These are phyloP conservation scores for Solanum etuberosum DNA, from an alignment of 257 asterid species.

Conservation along the genomic window DNA sequence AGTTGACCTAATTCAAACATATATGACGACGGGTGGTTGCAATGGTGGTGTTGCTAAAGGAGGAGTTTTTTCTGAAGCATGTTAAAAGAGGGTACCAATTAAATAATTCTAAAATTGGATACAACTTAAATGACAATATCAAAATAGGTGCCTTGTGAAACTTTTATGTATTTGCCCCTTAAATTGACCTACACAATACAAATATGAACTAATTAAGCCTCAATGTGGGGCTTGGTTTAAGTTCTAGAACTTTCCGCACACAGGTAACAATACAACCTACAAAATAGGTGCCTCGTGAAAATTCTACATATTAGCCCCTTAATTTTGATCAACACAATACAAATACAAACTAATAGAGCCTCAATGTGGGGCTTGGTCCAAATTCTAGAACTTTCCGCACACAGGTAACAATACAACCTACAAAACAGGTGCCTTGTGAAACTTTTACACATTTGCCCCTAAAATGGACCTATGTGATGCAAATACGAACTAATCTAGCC, in stretches of 20 bases:
- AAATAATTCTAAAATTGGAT: not conserved
- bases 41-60: not conserved
- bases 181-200: not conserved
- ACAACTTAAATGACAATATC: not conserved
- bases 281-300: not conserved
- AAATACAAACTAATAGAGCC: not conserved
- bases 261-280: not conserved
- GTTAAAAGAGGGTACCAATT: not conserved
- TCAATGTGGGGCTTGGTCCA: not conserved
- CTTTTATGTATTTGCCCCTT: not conserved
- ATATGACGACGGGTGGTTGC: not conserved
- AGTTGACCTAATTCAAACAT: not conserved
- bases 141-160: not conserved
- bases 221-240: not conserved
- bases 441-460: not conserved
- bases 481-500: not conserved
- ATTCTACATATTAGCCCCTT: not conserved
- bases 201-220: not conserved
- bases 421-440: not conserved
- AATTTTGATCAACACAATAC: not conserved
- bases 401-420: not conserved
- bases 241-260: not conserved
- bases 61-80: not conserved
- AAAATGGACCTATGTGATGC: not conserved
- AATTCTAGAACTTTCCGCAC: not conserved